These are phyloP conservation scores for Eremochloa ophiuroides DNA, from an alignment of 176 grass and related monocot species.

Conservation along the genomic window DNA sequence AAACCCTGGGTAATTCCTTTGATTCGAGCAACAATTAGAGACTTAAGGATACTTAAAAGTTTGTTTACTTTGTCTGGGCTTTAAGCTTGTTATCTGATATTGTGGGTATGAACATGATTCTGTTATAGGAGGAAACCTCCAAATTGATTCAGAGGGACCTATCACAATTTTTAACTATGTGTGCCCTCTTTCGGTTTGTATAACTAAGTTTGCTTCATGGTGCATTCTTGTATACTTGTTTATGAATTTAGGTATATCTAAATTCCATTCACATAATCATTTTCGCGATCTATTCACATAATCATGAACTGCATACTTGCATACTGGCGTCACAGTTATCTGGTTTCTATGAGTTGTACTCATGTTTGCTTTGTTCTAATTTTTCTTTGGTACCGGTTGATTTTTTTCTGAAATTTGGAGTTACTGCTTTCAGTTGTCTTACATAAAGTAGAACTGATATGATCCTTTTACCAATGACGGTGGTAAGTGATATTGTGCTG, in stretches of 20 bases:
- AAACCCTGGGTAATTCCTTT: too few species aligned
- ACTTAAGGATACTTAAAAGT: too few species aligned
- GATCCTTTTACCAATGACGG: neutral
- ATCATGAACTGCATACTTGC: neutral
- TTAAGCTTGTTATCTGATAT: too few species aligned
- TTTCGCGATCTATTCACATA: too few species aligned
- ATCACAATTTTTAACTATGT: too few species aligned
- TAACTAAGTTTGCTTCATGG: neutral
- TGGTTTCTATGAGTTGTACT: neutral
- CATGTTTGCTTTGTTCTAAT: neutral
- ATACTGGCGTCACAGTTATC: neutral
- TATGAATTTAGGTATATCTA: neutral
- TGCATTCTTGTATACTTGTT: neutral
- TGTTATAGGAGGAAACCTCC: too few species aligned
- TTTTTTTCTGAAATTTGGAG: neutral
- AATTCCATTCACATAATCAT: neutral
- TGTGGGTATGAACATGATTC: too few species aligned
- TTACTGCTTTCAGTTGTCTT: neutral
- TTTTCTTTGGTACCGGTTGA: neutral
- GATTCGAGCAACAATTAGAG: too few species aligned
- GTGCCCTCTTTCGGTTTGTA: too few species aligned
- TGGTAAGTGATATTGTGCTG: neutral
- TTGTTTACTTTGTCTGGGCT: too few species aligned
- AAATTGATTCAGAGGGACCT: too few species aligned
- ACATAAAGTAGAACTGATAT: neutral